Evolutionary conservation across 768 basidiomycete species (phyloP).

Genomic region (Leccinum fibrillosum): DNA sequence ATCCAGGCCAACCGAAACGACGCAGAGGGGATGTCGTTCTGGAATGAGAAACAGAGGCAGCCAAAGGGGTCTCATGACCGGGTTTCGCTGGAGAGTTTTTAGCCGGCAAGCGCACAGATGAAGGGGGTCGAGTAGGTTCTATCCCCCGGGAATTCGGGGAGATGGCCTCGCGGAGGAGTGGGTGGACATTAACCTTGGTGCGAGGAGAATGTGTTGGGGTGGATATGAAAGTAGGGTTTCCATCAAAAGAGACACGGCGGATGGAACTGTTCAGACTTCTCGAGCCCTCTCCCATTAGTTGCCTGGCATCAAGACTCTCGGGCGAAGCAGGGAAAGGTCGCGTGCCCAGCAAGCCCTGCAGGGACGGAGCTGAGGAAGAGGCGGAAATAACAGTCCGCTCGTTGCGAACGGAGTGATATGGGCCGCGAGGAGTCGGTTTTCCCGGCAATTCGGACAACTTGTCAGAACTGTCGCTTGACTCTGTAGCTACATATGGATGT

Average conservation of each 20-base stretch:
- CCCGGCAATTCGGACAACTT: slow-evolving; percentile 40
- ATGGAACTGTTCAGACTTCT: slow-evolving; percentile 42
- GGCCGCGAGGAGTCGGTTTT: slow-evolving; percentile 33
- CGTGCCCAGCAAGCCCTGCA: slow-evolving; percentile 25
- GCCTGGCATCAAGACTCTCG: slow-evolving; percentile 11
- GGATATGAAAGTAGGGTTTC: slow-evolving; percentile 35
- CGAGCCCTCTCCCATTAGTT: slow-evolving; percentile 37
- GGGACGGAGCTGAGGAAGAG: slow-evolving; percentile 41
- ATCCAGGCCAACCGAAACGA: slow-evolving; percentile 50
- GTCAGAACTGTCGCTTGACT: slow-evolving; percentile 31
- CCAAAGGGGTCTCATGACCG: slow-evolving; percentile 25
- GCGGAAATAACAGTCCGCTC: slow-evolving; percentile 37
- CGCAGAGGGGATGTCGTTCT: slow-evolving; percentile 56
- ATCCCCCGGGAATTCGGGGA: slow-evolving; percentile 6
- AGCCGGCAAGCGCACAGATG: slow-evolving; percentile 4
- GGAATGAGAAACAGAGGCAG: slow-evolving; percentile 35
- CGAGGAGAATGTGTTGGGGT: slow-evolving; percentile 30
- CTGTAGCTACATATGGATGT: slow-evolving; percentile 4
- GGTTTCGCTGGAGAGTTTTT: slow-evolving; percentile 16
- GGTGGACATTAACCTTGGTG: slow-evolving; percentile 33
- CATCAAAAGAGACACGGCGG: slow-evolving; percentile 54
- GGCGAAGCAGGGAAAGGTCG: slow-evolving; percentile 19
- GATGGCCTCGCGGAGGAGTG: slow-evolving; percentile 18
- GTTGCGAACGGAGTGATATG: slow-evolving; percentile 33
- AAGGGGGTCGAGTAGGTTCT: slow-evolving; percentile 10